Evolutionary conservation across 306 rosid genomes (phyloP), one percentile per base, ranked within the genome.

Genomic region (Malus asiatica): DNA sequence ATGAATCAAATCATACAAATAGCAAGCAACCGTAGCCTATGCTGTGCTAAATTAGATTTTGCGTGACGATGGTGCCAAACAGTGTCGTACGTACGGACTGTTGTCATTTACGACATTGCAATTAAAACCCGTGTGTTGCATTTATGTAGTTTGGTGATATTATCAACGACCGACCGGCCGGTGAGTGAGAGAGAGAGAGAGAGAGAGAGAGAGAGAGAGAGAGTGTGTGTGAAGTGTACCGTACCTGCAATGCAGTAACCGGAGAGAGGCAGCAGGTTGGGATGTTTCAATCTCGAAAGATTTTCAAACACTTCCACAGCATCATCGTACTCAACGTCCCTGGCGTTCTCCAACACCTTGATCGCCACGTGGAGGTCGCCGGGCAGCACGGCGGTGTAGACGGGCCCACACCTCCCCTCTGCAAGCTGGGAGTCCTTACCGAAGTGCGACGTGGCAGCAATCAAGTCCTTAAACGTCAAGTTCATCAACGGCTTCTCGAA

Each of bases 241-340:
- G 68, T 82, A 95, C 99, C 99, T 87, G 97, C 98, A 66, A 95
- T 90, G 83, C 99, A 95, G 77, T 89, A 95, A 82, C 99, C 99
- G 29, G 96, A 92, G 83, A 91, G 90, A 48, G 99, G 89, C 59
- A 95, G 61, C 12, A 95, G 78, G 66, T 95, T 95, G 38, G 99
- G 96, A 74, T 95, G 99, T 44, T 92, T 95, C 7, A 92, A 80
- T 48, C 65, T 66, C 0, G 97, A 86, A 1, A 92, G 86, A 75
- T 87, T 80, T 58, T 86, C 85, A 73, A 95, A 90, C 81, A 79
- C 73, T 44, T 79, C 32, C 2, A 92, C 97, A 30, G 97, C 92
- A 45, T 86, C 90, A 59, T 83, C 81, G 25, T 72, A 78, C 76
- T 70, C 80, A 33, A 92, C 83, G 74, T 78, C 88, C 62, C 93